Evolutionary conservation across 2,329 filamentous ascomycete genomes (phyloP), one percentile per base, ranked within the genome.

Genomic region (Scedosporium apiospermum): DNA sequence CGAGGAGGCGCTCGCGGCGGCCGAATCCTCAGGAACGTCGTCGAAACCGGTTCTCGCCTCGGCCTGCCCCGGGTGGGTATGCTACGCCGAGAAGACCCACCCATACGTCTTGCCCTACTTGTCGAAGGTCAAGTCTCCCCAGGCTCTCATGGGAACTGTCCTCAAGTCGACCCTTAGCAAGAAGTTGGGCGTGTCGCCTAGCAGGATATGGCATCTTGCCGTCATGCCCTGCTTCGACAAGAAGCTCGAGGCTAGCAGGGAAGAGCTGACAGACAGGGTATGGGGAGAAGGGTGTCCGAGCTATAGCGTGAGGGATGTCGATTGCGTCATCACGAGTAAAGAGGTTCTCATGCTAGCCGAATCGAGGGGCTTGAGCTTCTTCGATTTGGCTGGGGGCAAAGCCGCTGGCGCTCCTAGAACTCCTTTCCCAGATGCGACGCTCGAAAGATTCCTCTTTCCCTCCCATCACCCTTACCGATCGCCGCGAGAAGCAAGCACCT

Each of bases 171-270:
- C 89, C 0, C 77, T 99, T 42, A 91, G 89, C 73, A 85, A 84
- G 67, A 82, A 79, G 61, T 82, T 93, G 65, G 85, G 85, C 41
- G 86, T 97, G 58, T 75, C 88, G 0, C 89, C 92, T 0, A 86
- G 88, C 65, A 85, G 87, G 67, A 92, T 99, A 72, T 99, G 93
- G 91, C 93, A 98, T 74, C 76, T 98, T 61, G 91, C 93, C 12
- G 82, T 99, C 57, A 99, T 99, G 95, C 95, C 95, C 21, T 99
- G 95, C 74, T 98, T 99, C 73, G 95, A 99, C 74, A 99, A 99
- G 80, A 99, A 99, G 75, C 83, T 99, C 30, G 95, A 99, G 76
- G 95, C 95, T 6, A 96, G 92, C 68, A 87, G 95, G 61, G 88
- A 92, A 73, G 95, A 99, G 74, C 83, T 99, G 46, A 98, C 93